Percentiles rank a stretch among this genome's conserved stretches.
These are phyloP conservation scores for Ogataea saltuana DNA, from an alignment of 805 yeast species.

Conservation along the genomic window DNA sequence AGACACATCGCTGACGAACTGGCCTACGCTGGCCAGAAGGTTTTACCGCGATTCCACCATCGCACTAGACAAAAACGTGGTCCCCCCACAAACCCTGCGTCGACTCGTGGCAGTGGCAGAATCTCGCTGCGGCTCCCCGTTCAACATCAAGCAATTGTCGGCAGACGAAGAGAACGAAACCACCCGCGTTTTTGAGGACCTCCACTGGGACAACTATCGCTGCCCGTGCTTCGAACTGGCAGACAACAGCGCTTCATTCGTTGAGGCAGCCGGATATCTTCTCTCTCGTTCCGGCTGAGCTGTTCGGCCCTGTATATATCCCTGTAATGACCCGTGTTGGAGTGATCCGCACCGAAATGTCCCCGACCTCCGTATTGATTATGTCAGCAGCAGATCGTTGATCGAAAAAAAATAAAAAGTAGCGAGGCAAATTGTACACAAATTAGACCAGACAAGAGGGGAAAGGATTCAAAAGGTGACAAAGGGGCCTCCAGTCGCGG, in stretches of 20 bases:
- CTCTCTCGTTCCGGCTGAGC: no score
- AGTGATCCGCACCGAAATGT: no score
- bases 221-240: conserved; percentile 17
- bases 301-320: no score
- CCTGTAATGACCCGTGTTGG: no score
- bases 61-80: conserved; percentile 1
- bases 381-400: neutral
- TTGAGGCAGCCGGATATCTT: conserved; percentile 14
- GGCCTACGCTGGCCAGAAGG: conserved; percentile 24
- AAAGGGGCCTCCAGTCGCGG: no score
- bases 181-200: conserved; percentile 5
- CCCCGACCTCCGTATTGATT: neutral
- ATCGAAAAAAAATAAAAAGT: neutral
- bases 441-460: neutral
- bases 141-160: no score
- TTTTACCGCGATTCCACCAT: conserved; percentile 23
- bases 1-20: conserved; percentile 15
- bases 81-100: conserved; percentile 2
- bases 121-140: conserved; percentile 13
- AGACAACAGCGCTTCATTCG: conserved; percentile 13
- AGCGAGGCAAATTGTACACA: conserved; percentile 9
- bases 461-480: neutral
- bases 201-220: conserved; percentile 16
- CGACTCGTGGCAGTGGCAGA: conserved; percentile 9
- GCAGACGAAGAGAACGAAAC: conserved; percentile 20